Conservation (phyloP, 2,329 filamentous ascomycete genomes). For the Helminthosporium solani region DNA sequence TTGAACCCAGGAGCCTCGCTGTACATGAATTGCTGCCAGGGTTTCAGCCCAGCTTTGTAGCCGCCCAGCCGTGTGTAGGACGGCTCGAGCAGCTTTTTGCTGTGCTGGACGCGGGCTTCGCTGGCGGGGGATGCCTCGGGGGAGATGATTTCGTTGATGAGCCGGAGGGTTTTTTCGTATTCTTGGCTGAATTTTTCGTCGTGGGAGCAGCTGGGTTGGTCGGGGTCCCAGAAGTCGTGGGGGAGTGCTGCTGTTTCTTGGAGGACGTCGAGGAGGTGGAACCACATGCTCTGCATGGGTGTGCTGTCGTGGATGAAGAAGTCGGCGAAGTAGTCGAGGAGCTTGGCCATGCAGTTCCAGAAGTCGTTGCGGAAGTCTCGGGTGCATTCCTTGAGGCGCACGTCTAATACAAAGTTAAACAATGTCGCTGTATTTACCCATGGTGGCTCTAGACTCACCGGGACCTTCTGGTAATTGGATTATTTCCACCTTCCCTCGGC, state of each 20-base stretch:
- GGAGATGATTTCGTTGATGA: constrained; percentile 13
- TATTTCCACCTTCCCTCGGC: constrained; percentile 2
- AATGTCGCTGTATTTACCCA: neutral
- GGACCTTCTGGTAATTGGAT: neutral
- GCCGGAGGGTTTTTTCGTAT: neutral
- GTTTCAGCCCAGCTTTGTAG: constrained; percentile 24
- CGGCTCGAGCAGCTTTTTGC: constrained; percentile 4
- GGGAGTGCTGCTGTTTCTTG: constrained; percentile 12
- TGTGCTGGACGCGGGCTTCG: neutral
- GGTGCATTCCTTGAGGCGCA: constrained; percentile 6
- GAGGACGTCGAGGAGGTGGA: constrained; percentile 27
- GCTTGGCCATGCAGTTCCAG: constrained; percentile 17
- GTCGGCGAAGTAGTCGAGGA: constrained; percentile 36
- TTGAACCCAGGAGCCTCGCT: constrained; percentile 21
- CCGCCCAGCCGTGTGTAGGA: constrained; percentile 11
- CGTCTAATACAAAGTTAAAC: neutral
- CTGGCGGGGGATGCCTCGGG: neutral
- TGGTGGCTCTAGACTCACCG: neutral
- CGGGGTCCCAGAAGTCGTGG: constrained; percentile 2
- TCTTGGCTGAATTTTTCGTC: constrained; percentile 5
- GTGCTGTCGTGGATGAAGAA: constrained; percentile 23
- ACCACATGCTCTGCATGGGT: constrained; percentile 30
- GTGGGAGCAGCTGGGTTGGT: neutral
- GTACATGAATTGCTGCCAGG: constrained; percentile 31
- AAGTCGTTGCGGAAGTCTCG: constrained; percentile 12